Base-by-base conservation (phyloP, 805 yeast genomes). In the Pachysolen tannophilus region DNA sequence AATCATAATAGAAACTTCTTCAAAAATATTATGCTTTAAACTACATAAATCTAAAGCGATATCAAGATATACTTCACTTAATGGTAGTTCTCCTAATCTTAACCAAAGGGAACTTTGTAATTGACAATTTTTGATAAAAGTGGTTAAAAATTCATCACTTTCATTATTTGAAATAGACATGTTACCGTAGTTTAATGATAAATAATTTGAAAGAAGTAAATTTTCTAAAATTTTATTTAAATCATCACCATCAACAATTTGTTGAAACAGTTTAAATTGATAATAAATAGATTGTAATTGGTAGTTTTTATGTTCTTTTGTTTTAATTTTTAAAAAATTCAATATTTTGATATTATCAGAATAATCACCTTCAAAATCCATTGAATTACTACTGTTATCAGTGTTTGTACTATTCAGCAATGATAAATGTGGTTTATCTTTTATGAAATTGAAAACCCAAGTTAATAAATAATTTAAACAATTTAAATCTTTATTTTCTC, bases 401-500 rank as follows among this genome's bases (percentile, higher is more conserved):
- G n/a, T n/a, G n/a, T n/a, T n/a, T 27, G 53, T 42, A 35, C 55
- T 46, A 67, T 67, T 47, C 43, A 32, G 28, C 44, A 52, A 8
- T 9, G 62, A 50, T 40, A 77, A 49, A 32, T 69, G 63, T 0
- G 95, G 95, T 46, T 78, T 69, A 39, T 73, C 72, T 40, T 74
- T 75, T 48, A 84, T 65, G 45, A 81, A 83, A 42, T 78, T 72
- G 44, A 77, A 75, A 1, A 85, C 61, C 87, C 92, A 82, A 8
- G 85, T 67, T 33, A 86, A 60, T 11, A 86, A 67, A 45, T 77
- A 77, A 19, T 83, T 80, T 28, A 86, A 63, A 18, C 94, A 83
- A 10, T 68, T 63, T 37, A 73, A 66, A 53, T 88, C 95, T 42
- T 78, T 78, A 46, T 81, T 79, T 47, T 87, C 95, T 44, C 96